Conservation (phyloP, 2,329 filamentous ascomycete genomes). For the Nigrospora oryzae region DNA sequence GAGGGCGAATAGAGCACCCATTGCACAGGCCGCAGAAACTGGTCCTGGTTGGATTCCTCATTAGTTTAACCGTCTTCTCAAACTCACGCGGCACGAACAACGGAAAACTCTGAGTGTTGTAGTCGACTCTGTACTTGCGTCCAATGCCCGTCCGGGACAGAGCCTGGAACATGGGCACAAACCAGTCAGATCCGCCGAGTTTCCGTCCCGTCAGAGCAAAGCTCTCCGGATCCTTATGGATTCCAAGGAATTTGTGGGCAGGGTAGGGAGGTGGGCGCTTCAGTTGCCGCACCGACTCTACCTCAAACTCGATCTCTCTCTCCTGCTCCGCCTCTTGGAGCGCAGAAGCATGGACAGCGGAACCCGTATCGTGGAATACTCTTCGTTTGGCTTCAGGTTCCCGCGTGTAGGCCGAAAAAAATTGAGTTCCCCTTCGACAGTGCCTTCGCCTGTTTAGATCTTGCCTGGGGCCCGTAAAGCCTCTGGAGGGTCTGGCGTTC, state of each 20-base stretch:
- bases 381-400: conserved; percentile 23
- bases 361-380: conserved; percentile 25
- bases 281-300: conserved; percentile 47
- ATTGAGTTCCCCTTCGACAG: conserved; percentile 14
- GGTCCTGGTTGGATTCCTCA: conserved; percentile 17
- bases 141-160: conserved; percentile 26
- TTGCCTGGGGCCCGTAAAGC: conserved; percentile 38
- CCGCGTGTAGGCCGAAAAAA: conserved; percentile 16
- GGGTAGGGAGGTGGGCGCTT: conserved; percentile 34
- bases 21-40: conserved; percentile 38
- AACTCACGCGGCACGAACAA: conserved; percentile 39
- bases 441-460: conserved; percentile 3
- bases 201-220: conserved; percentile 38
- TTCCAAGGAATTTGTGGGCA: conserved; percentile 30
- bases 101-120: conserved; percentile 6
- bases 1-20: conserved; percentile 50
- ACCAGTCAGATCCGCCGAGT: conserved; percentile 23
- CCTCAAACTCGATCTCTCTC: conserved; percentile 49
- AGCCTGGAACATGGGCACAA: conserved; percentile 30
- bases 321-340: conserved; percentile 54
- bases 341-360: conserved; percentile 36
- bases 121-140: conserved; percentile 19
- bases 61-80: conserved; percentile 29
- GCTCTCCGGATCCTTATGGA: conserved; percentile 34
- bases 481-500: conserved; percentile 50